These are phyloP conservation scores for Leccinum truebloodii DNA, from an alignment of 768 basidiomycete species.

Conservation along the genomic window DNA sequence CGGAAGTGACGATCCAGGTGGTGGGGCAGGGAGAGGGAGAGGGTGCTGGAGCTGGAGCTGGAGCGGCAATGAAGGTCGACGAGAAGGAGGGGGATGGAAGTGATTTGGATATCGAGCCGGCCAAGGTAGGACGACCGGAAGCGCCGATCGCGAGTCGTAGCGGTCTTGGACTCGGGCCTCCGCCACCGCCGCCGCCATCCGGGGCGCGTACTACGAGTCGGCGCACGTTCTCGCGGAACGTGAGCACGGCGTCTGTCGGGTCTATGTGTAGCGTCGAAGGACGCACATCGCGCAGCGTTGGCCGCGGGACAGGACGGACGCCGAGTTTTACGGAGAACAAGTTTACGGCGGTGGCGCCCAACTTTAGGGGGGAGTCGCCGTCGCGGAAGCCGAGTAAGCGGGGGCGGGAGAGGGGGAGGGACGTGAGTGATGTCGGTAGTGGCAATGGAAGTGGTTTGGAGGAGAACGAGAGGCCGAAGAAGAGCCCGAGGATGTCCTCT, in stretches of 20 bases:
- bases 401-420: conserved; percentile 5
- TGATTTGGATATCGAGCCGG: conserved; percentile 30
- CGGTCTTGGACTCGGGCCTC: not conserved
- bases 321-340: conserved; percentile 39
- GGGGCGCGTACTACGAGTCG: not conserved
- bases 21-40: not conserved
- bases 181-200: not conserved
- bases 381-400: conserved; percentile 34
- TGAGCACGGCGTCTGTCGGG: conserved; percentile 13
- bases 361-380: conserved; percentile 34
- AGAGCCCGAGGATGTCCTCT: conserved; percentile 18
- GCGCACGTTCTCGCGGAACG: conserved; percentile 21
- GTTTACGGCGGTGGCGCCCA: conserved; percentile 48
- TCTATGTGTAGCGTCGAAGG: not conserved
- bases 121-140: conserved; percentile 11
- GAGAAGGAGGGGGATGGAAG: not conserved
- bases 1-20: not conserved
- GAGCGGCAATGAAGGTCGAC: not conserved
- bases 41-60: not conserved
- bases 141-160: not conserved
- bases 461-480: conserved; percentile 24
- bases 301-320: conserved; percentile 27
- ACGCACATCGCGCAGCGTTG: not conserved
- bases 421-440: conserved; percentile 12
- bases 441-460: not conserved